These are phyloP conservation scores for Oryza rufipogon DNA, from an alignment of 176 grass and related monocot species.

Conservation along the genomic window DNA sequence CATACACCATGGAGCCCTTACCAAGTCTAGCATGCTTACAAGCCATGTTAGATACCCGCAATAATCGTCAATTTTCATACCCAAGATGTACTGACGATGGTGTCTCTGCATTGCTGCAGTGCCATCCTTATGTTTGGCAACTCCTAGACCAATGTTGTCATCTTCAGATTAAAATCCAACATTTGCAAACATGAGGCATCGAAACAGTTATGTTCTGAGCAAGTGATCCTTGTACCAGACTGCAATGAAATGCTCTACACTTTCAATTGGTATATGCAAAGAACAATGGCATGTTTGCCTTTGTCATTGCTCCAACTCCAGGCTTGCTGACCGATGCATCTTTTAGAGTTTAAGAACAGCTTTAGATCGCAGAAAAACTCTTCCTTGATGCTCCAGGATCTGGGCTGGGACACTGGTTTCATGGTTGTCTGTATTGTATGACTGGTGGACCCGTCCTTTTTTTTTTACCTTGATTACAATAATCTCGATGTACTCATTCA, in stretches of 20 bases:
- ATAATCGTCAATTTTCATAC: slow-evolving; percentile 16
- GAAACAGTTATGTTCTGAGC: background rate
- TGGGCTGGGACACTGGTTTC: too few relatives aligned
- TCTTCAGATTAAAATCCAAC: background rate
- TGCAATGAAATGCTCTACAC: background rate
- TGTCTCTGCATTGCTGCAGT: background rate
- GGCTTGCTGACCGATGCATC: background rate
- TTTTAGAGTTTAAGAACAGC: background rate
- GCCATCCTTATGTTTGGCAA: too few relatives aligned
- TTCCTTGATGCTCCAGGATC: too few relatives aligned
- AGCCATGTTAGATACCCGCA: slow-evolving; percentile 8
- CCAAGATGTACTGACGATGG: slow-evolving; percentile 14
- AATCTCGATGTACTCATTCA: too few relatives aligned
- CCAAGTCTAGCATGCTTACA: slow-evolving; percentile 3
- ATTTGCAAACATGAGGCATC: background rate
- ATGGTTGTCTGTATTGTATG: too few relatives aligned
- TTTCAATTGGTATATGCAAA: background rate
- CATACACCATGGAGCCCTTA: too few relatives aligned
- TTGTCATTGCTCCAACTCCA: background rate
- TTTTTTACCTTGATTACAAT: too few relatives aligned
- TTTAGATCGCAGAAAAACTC: too few relatives aligned
- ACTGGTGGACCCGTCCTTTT: too few relatives aligned
- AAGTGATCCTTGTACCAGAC: background rate
- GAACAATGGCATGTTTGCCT: background rate
- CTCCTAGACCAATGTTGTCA: background rate